phyloP scores from a whole-genome alignment of 768 basidiomycete genomes.

The Mycena epipterygia region DNA sequence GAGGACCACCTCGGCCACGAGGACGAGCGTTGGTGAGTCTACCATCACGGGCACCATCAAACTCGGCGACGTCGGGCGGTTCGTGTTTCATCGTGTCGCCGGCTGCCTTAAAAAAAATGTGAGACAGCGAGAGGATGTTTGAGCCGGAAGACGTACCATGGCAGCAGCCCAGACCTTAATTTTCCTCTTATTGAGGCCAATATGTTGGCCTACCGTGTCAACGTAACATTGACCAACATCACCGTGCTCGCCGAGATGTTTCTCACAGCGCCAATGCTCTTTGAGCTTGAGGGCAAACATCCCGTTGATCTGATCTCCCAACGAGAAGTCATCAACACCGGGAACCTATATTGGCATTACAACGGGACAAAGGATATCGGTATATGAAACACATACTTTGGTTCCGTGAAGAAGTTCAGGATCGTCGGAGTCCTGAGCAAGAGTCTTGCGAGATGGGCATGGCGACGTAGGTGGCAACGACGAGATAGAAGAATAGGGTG shows the following conservation, averaged over 20 bases:
- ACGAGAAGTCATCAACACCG: slow-evolving; percentile 28
- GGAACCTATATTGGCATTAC: slow-evolving; percentile 27
- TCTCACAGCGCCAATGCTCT: slow-evolving; percentile 33
- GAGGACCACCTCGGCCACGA: slow-evolving; percentile 29
- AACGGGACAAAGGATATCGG: not conserved
- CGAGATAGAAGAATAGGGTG: not conserved
- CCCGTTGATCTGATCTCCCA: slow-evolving; percentile 25
- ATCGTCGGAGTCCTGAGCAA: slow-evolving; percentile 24
- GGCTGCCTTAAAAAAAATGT: not conserved
- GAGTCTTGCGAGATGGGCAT: not conserved
- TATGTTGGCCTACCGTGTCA: not conserved
- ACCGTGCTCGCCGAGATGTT: slow-evolving; percentile 37
- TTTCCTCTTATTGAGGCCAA: slow-evolving; percentile 28
- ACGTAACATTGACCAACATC: slow-evolving; percentile 37
- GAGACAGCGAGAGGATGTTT: too few species aligned
- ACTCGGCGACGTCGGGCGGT: slow-evolving; percentile 28
- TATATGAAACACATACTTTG: slow-evolving; percentile 1
- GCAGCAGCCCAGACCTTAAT: slow-evolving; percentile 31
- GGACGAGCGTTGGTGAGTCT: slow-evolving; percentile 4
- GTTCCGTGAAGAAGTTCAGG: slow-evolving; percentile 33
- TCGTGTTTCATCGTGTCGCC: slow-evolving; percentile 23
- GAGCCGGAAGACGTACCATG: slow-evolving; percentile 23
- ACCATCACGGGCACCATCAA: slow-evolving; percentile 33
- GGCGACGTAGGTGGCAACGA: not conserved
- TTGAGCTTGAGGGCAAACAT: slow-evolving; percentile 33